These are phyloP conservation scores for Bathelium albidoporum DNA, from an alignment of 495 filamentous ascomycete genomes.

Conservation along the genomic window DNA sequence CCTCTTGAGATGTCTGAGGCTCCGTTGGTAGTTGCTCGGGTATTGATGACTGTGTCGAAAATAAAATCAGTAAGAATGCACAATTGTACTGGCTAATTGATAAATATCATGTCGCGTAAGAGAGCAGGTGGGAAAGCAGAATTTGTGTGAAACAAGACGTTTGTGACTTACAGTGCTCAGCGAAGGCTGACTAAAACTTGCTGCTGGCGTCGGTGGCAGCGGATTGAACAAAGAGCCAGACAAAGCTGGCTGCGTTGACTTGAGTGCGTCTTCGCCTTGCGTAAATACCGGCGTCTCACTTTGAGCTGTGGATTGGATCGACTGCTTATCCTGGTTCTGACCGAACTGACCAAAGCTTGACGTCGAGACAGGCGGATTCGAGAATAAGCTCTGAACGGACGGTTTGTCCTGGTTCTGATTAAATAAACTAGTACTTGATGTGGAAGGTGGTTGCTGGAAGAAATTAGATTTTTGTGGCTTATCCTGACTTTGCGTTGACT, in stretches of 20 bases:
- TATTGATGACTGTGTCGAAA: background rate
- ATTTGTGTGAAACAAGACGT: background rate
- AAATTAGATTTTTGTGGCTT: background rate
- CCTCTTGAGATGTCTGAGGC: background rate
- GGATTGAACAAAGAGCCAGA: background rate
- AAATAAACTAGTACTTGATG: background rate
- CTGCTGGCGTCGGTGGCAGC: background rate
- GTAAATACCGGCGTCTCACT: background rate
- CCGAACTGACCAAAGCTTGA: conserved; percentile 2
- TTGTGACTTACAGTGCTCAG: background rate
- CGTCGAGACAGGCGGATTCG: background rate
- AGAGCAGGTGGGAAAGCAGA: background rate
- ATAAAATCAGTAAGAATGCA: background rate
- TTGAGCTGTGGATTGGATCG: background rate
- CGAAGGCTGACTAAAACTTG: background rate
- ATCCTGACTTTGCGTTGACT: background rate
- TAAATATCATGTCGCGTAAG: background rate
- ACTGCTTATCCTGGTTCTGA: background rate
- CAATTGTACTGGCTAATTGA: no score
- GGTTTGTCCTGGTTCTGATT: background rate
- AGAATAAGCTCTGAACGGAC: background rate
- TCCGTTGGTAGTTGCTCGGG: background rate
- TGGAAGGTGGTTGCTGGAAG: background rate
- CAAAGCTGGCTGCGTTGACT: background rate
- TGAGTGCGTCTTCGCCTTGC: background rate